phyloP scores from a whole-genome alignment of 305 asterid genomes.

The Solanum hybrid region DNA sequence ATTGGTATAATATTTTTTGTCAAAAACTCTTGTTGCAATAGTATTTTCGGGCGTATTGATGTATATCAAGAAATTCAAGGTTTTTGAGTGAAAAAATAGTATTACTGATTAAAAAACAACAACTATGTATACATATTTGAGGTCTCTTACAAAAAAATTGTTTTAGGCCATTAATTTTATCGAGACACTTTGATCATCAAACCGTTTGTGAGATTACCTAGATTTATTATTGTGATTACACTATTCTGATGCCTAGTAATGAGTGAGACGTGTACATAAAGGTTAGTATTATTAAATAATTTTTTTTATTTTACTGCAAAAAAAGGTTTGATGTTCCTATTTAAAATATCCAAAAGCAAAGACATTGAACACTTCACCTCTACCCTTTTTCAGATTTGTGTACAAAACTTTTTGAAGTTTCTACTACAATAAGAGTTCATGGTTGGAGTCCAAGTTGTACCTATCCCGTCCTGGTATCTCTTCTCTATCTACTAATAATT shows the following conservation, averaged over 20 bases:
- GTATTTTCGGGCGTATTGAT: not conserved
- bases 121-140: not conserved
- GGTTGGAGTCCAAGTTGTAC: not conserved
- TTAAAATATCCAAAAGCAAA: not conserved
- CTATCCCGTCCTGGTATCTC: not conserved
- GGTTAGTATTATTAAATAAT: not conserved
- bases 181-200: not conserved
- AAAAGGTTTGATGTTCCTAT: not conserved
- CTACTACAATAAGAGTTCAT: not conserved
- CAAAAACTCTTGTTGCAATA: not conserved
- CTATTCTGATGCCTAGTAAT: not conserved
- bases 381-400: not conserved
- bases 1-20: not conserved
- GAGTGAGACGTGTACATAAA: not conserved
- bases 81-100: not conserved
- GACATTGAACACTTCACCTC: not conserved
- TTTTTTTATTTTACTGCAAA: not conserved
- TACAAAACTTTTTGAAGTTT: not conserved
- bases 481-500: not conserved
- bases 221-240: not conserved
- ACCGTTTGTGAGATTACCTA: not conserved
- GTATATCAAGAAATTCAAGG: not conserved
- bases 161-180: not conserved
- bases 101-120: not conserved
- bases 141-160: not conserved